These are phyloP conservation scores for Hymenoscyphus repandus DNA, from an alignment of 2,329 filamentous ascomycete genomes.

Conservation along the genomic window DNA sequence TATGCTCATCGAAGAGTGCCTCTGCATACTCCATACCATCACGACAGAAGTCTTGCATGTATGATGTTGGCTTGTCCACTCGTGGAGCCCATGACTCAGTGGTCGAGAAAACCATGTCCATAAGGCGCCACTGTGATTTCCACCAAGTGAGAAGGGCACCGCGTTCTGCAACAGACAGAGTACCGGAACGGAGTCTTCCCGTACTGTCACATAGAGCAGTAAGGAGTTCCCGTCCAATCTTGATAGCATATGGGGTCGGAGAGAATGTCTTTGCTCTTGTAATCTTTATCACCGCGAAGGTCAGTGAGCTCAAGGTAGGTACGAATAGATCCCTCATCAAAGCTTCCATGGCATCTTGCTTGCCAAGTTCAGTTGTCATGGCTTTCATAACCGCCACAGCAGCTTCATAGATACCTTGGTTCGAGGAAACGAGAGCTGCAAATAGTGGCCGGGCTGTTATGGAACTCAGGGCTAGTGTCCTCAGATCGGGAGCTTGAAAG, in stretches of 20 bases:
- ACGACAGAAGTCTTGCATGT: constrained; percentile 89
- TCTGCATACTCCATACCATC: constrained; percentile 94
- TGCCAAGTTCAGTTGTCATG: constrained; percentile 61
- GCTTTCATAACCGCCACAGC: constrained; percentile 78
- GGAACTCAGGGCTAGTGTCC: constrained; percentile 61
- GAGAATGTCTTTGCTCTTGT: constrained; percentile 45
- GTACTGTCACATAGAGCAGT: constrained; percentile 50
- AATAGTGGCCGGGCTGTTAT: constrained; percentile 70
- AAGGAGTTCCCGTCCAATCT: constrained; percentile 52
- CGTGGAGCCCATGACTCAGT: constrained; percentile 74
- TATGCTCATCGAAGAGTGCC: constrained; percentile 76
- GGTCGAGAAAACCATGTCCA: constrained; percentile 74
- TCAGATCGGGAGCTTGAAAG: constrained; percentile 65
- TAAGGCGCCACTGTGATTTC: constrained; percentile 74
- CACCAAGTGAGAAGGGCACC: constrained; percentile 63
- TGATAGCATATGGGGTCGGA: constrained; percentile 52
- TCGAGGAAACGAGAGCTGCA: constrained; percentile 74
- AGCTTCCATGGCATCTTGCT: constrained; percentile 44
- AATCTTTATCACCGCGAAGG: constrained; percentile 39
- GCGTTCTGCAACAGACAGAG: constrained; percentile 29
- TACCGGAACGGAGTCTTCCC: constrained; percentile 39
- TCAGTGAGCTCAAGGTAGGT: constrained; percentile 41
- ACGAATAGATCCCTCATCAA: constrained; percentile 42
- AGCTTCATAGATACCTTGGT: constrained; percentile 72
- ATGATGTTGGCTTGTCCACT: constrained; percentile 47